Base-by-base conservation (phyloP, 2,329 filamentous ascomycete species). In the Pyrenochaeta sp. region DNA sequence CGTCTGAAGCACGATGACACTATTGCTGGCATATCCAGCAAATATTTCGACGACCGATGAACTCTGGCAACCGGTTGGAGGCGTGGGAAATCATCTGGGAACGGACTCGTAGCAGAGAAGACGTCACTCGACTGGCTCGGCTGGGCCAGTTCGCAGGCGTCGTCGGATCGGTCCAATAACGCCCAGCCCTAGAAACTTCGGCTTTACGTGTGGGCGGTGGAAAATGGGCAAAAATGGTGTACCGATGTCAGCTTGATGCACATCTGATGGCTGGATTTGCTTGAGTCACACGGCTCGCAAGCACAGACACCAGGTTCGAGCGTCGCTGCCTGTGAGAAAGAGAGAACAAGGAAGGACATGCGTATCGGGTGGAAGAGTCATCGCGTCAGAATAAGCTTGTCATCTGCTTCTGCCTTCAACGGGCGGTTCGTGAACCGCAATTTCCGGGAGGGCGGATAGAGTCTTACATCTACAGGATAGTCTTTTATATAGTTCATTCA, bases 111-210 rank as follows among this genome's bases (percentile, higher is more conserved):
- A 72, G 56, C 69, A 72, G 63, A 60, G 65, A 64, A 54, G 44
- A 51, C 60, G 51, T 21, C 35, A 39, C 35, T 48, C 44, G 22
- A 23, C 51, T 49, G 52, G 35, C 51, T 62, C 44, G 60, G 54
- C 57, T 53, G 53, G 55, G 44, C 55, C 46, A 42, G 34, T 19
- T 35, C 15, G 17, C n/a, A 42, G 35, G 35, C 24, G 36, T 22
- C 55, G 48, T 48, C 45, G 48, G 62, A 67, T 66, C 60, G 69
- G 68, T 71, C 65, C 67, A 63, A 46, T n/a, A 57, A 54, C 55
- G 56, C 66, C 63, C 58, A 57, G 63, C 69, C 68, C 67, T 72
- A 58, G 69, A 66, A n/a, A 72, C 69, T 69, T 58, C 48, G 61
- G 57, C 26, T 54, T 41, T 56, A 58, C 59, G 58, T 48, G 48